Percentiles rank a stretch among this genome's conserved stretches.
Evolutionary conservation across 768 basidiomycete genomes (phyloP).

Genomic region (Auricularia sp.): DNA sequence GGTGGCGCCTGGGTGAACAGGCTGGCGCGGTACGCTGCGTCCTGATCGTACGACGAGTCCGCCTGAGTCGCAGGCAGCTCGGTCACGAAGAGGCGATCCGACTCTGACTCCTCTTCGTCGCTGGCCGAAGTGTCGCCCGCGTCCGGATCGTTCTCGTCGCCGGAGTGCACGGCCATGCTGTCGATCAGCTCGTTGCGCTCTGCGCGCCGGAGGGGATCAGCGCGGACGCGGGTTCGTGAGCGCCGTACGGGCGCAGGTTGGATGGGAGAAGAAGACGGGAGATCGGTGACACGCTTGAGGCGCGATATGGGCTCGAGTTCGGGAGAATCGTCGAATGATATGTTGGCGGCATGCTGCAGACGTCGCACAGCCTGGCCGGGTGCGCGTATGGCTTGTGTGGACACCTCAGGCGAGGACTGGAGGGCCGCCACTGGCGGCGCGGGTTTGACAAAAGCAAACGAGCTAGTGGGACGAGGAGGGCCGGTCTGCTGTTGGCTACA

Average conservation of each 20-base stretch:
- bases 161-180: conserved; percentile 66
- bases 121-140: conserved; percentile 43
- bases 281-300: background rate
- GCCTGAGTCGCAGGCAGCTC: conserved; percentile 57
- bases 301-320: background rate
- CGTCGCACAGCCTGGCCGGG: background rate
- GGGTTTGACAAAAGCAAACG: too few species aligned
- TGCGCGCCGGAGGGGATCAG: background rate
- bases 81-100: conserved; percentile 56
- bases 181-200: conserved; percentile 37
- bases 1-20: conserved; percentile 58
- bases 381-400: background rate
- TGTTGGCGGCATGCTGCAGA: background rate
- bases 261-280: conserved; percentile 2
- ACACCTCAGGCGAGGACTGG: too few species aligned
- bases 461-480: background rate
- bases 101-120: conserved; percentile 47
- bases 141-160: conserved; percentile 55
- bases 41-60: conserved; percentile 65
- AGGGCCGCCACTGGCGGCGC: too few species aligned
- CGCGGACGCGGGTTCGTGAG: background rate
- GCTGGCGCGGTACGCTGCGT: conserved; percentile 55
- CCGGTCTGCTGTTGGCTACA: background rate
- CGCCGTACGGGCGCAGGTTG: background rate
- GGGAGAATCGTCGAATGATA: background rate